Base-by-base conservation (phyloP, 2,329 filamentous ascomycete species). In the Sclerotinia spermophila region DNA sequence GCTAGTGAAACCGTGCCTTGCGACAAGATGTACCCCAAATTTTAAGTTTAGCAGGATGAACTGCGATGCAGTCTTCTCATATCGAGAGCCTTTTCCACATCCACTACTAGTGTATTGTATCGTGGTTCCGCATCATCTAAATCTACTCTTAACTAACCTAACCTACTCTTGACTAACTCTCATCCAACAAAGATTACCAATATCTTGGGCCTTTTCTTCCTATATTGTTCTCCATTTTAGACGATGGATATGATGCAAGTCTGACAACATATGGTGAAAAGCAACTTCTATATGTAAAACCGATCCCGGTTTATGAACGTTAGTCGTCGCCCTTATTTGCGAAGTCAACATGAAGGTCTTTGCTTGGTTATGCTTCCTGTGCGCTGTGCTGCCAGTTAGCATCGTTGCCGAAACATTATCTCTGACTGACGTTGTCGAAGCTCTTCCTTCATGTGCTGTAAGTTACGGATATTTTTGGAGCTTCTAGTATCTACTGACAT, bases 391-490 rank as follows among this genome's bases (percentile, higher is more conserved):
- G 30, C 53, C 66, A 35, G 53, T 60, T 27, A 59, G 40, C 17
- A 4, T 59, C 21, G 40, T 55, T 10, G n/a, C 65, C 7, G 38
- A 44, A 33, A 35, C 48, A n/a, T 27, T 42, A 42, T 68, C 65
- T 21, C 35, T 48, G 27, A 38, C 35, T 30, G 67, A 62, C 24
- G 8, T 55, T 40, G 21, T 64, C 35, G 35, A 48, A 38, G 33
- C 35, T 24, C 58, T 69, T 27, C 67, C 67, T 44, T 17, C 15
- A 17, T 69, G 67, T 69, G 67, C 58, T 42, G 67, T 69, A 38
- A 19, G 67, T 56, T 15, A 15, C 42, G 15, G 24, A 59, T 40
- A n/a, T 30, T 65, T 24, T 24, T 45, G 17, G 19, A n/a, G 24
- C 30, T n/a, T 53, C 33, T 15, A 15, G 35, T 7, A 17, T 68